Conservation (phyloP, 2,329 filamentous ascomycete genomes). For the Daldinia sp. region DNA sequence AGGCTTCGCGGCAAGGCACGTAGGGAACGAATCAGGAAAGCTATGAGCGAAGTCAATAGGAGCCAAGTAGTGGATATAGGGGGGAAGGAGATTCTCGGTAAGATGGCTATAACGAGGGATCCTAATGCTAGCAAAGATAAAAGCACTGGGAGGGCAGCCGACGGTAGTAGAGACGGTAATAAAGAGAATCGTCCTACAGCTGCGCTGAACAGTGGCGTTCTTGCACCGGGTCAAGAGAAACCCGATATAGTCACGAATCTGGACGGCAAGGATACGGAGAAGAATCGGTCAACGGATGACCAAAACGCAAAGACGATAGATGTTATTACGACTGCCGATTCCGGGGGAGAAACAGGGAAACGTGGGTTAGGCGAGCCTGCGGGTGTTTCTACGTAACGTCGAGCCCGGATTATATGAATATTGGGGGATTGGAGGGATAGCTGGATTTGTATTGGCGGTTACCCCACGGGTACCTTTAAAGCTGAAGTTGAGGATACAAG, state of each 20-base stretch:
- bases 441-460: not conserved
- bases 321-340: not conserved
- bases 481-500: constrained; percentile 4
- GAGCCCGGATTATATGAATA: not conserved
- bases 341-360: constrained; percentile 10
- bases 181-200: constrained; percentile 60
- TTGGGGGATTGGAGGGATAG: not conserved
- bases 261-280: constrained; percentile 19
- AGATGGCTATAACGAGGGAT: constrained; percentile 42
- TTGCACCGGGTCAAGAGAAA: constrained; percentile 13
- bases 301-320: constrained; percentile 21
- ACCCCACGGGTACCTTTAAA: constrained; percentile 3
- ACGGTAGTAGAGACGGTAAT: constrained; percentile 52
- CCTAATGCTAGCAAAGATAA: constrained; percentile 47
- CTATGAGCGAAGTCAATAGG: constrained; percentile 64
- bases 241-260: constrained; percentile 8
- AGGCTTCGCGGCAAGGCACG: constrained; percentile 67
- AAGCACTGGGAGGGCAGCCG: constrained; percentile 42
- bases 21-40: constrained; percentile 68
- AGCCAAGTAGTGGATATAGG: constrained; percentile 52
- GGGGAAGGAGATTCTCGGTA: constrained; percentile 44
- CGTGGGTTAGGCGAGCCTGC: constrained; percentile 1
- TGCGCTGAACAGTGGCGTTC: not conserved
- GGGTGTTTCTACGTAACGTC: constrained; percentile 17
- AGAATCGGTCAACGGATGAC: constrained; percentile 28